Evolutionary conservation across 352 stramenopile species (phyloP).

Genomic region (Peronospora tabacina): DNA sequence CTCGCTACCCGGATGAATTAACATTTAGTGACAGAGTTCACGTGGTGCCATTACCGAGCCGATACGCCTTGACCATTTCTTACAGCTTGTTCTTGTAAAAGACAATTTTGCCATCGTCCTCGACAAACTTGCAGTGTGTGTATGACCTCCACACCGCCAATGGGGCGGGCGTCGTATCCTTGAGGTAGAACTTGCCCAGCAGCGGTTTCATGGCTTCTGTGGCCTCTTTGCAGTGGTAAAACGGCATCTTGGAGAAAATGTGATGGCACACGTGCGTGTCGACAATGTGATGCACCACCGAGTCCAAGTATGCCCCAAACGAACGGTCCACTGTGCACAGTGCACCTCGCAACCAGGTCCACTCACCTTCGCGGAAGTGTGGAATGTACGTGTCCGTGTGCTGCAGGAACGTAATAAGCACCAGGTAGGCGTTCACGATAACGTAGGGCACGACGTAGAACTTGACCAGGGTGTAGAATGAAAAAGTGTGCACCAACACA

Average conservation of each 20-base stretch:
- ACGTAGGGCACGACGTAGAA: slow-evolving; percentile 96
- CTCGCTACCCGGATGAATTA: too few species aligned
- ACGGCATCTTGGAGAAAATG: slow-evolving; percentile 98
- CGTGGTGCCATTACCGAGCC: slow-evolving; percentile 1
- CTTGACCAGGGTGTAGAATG: slow-evolving; percentile 78
- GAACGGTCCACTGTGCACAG: slow-evolving; percentile 97
- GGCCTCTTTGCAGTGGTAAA: slow-evolving; percentile 95
- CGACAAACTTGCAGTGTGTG: slow-evolving; percentile 91
- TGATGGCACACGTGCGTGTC: slow-evolving; percentile 98
- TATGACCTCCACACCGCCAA: slow-evolving; percentile 90
- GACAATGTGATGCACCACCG: slow-evolving; percentile 96
- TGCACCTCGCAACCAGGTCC: slow-evolving; percentile 94
- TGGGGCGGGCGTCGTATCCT: slow-evolving; percentile 87
- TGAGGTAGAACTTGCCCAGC: slow-evolving; percentile 94
- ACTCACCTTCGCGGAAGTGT: slow-evolving; percentile 91
- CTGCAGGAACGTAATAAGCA: slow-evolving; percentile 97
- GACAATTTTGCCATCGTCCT: slow-evolving; percentile 86
- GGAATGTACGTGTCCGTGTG: slow-evolving; percentile 97
- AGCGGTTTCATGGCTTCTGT: slow-evolving; percentile 90
- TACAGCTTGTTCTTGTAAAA: slow-evolving; percentile 83
- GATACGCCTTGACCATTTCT: background rate
- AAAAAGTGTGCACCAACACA: slow-evolving; percentile 52
- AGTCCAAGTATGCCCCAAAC: slow-evolving; percentile 93
- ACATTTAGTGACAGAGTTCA: too few species aligned
- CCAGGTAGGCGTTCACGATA: slow-evolving; percentile 93